phyloP scores from a whole-genome alignment of 371 early-diverging fungal species.

The Mucor irregularis region DNA sequence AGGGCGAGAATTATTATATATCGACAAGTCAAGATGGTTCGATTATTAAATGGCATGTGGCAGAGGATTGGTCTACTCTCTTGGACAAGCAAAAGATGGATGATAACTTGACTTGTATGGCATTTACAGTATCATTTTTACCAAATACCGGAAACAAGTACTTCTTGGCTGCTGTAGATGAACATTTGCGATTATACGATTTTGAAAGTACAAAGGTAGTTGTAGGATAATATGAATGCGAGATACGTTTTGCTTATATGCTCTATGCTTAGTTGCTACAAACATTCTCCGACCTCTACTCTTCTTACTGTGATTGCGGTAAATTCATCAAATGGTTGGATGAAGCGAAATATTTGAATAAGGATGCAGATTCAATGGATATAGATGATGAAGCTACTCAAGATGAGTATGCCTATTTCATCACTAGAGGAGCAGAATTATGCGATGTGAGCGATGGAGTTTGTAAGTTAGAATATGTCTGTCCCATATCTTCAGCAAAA shows the following conservation, averaged over 20 bases:
- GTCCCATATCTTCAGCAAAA: not conserved
- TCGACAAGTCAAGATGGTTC: constrained; percentile 93
- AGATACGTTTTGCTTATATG: not conserved
- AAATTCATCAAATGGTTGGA: constrained; percentile 78
- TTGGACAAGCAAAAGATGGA: constrained; percentile 61
- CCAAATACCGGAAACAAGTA: constrained; percentile 90
- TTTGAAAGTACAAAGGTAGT: constrained; percentile 67
- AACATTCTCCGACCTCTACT: constrained; percentile 79
- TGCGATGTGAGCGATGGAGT: constrained; percentile 82
- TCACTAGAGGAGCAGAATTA: constrained; percentile 87
- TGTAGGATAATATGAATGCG: not conserved
- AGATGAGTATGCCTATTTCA: constrained; percentile 68
- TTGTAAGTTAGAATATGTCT: constrained; percentile 46
- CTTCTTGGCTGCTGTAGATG: constrained; percentile 88
- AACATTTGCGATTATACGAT: constrained; percentile 81
- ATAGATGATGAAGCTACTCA: constrained; percentile 7
- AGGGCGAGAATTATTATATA: constrained; percentile 76
- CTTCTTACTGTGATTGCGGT: constrained; percentile 90
- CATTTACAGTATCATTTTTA: constrained; percentile 87
- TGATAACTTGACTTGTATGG: constrained; percentile 91
- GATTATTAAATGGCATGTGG: constrained; percentile 84
- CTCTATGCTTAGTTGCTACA: constrained; percentile 62
- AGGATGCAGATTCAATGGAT: constrained; percentile 4
- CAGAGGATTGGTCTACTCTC: constrained; percentile 69
- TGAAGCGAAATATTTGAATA: constrained; percentile 23